Evolutionary conservation across 2,329 filamentous ascomycete genomes (phyloP).

Genomic region (Microcyclospora pomicola): DNA sequence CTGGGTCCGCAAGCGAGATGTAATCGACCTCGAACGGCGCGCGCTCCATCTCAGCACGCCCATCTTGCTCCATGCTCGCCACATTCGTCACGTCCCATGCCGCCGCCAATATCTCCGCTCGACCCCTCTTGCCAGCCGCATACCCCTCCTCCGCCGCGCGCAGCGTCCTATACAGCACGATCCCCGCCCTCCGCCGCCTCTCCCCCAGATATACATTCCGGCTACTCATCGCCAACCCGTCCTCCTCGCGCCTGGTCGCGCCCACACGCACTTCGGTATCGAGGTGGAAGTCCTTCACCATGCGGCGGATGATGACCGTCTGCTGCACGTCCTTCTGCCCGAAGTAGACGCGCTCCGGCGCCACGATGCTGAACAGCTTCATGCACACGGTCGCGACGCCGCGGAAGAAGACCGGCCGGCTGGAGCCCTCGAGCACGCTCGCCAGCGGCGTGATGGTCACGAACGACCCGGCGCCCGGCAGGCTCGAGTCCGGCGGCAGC

Average conservation of each 20-base stretch:
- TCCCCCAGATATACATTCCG: constrained; percentile 84
- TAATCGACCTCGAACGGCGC: constrained; percentile 79
- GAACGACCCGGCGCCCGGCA: constrained; percentile 71
- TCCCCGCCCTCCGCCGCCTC: constrained; percentile 56
- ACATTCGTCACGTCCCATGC: constrained; percentile 48
- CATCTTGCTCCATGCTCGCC: constrained; percentile 47
- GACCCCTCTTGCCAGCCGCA: constrained; percentile 36
- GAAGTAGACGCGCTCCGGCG: constrained; percentile 73
- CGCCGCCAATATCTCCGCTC: constrained; percentile 56
- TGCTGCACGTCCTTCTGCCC: constrained; percentile 98
- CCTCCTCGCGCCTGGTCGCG: constrained; percentile 58
- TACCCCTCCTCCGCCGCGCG: constrained; percentile 58
- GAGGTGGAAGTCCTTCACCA: constrained; percentile 80
- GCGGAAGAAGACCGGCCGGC: constrained; percentile 85
- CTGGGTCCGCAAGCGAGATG: constrained; percentile 75
- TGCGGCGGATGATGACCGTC: constrained; percentile 71
- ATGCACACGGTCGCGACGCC: constrained; percentile 94
- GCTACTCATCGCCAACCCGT: constrained; percentile 82
- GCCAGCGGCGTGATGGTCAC: constrained; percentile 79
- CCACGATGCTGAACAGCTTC: constrained; percentile 77
- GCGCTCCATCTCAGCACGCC: constrained; percentile 44
- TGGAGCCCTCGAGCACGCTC: constrained; percentile 68
- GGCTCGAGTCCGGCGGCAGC: constrained; percentile 56
- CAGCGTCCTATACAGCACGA: constrained; percentile 58
- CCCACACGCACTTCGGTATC: constrained; percentile 61